A percentile compares a stretch with the other conserved stretches of the same genome.
Conservation (phyloP, 805 yeast genomes). For the Torulaspora delbrueckii region DNA sequence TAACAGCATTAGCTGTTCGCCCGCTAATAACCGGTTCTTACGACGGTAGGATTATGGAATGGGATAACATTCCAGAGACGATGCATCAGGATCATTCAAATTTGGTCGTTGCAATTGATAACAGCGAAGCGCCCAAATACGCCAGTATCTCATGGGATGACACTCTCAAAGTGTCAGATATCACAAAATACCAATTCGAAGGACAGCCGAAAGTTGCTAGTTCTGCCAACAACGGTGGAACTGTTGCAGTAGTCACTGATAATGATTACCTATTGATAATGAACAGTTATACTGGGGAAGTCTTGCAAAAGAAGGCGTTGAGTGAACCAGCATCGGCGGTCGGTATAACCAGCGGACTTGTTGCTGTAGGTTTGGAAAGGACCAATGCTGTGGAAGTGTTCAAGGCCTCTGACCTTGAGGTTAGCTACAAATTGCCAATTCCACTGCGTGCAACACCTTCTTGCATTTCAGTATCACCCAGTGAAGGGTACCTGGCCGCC, state of each 20-base stretch:
- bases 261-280: slow-evolving; percentile 37
- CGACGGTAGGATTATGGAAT: slow-evolving; percentile 68
- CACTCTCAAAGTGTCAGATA: slow-evolving; percentile 43
- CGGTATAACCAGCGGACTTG: slow-evolving; percentile 39
- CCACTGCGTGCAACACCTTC: slow-evolving; percentile 60
- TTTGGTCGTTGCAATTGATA: slow-evolving; percentile 52
- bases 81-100: slow-evolving; percentile 52
- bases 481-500: slow-evolving; percentile 64
- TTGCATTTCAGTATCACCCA: slow-evolving; percentile 62
- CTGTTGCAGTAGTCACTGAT: slow-evolving; percentile 44
- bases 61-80: slow-evolving; percentile 44
- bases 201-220: slow-evolving; percentile 51
- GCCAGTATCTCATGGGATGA: slow-evolving; percentile 89
- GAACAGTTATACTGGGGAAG: slow-evolving; percentile 35
- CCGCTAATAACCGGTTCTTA: slow-evolving; percentile 60
- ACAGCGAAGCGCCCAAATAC: slow-evolving; percentile 31
- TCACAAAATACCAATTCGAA: slow-evolving; percentile 28
- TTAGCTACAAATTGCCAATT: slow-evolving; percentile 35
- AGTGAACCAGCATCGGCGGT: slow-evolving; percentile 43
- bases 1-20: slow-evolving; percentile 52
- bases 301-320: slow-evolving; percentile 32
- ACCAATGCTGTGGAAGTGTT: slow-evolving; percentile 41
- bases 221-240: slow-evolving; percentile 33
- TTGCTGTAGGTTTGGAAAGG: slow-evolving; percentile 48
- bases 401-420: slow-evolving; percentile 31